Conservation (phyloP, 352 stramenopile genomes). For the Pythium periplocum region DNA sequence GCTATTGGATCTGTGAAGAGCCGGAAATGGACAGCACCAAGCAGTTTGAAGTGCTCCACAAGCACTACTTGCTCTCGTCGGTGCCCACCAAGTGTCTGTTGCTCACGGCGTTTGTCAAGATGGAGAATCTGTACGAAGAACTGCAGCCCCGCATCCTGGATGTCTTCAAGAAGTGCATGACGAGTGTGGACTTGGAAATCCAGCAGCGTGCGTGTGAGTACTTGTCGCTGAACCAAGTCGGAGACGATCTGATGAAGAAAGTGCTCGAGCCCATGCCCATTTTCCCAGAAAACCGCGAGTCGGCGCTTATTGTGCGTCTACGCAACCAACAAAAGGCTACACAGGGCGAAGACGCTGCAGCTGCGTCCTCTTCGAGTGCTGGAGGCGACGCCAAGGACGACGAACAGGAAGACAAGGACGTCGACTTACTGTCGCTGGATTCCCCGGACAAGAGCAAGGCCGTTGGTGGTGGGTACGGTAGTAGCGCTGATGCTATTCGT, state of each 20-base stretch:
- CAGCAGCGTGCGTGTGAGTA: conserved; percentile 98
- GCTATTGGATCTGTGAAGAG: conserved; percentile 90
- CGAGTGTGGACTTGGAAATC: conserved; percentile 95
- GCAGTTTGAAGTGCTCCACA: conserved; percentile 95
- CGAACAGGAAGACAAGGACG: conserved; percentile 19
- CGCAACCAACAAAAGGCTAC: conserved; percentile 60
- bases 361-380: conserved; percentile 11
- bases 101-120: conserved; percentile 96
- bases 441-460: conserved; percentile 22
- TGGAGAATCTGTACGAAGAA: conserved; percentile 85
- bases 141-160: conserved; percentile 83
- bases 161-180: conserved; percentile 92
- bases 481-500: conserved; percentile 32
- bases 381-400: conserved; percentile 8
- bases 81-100: conserved; percentile 90
- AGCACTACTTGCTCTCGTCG: conserved; percentile 90
- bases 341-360: conserved; percentile 13
- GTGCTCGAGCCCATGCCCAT: conserved; percentile 97
- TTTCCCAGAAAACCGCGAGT: conserved; percentile 91
- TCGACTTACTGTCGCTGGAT: conserved; percentile 50
- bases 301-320: conserved; percentile 58
- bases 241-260: conserved; percentile 87
- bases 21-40: conserved; percentile 88
- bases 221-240: conserved; percentile 83
- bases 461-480: conserved; percentile 6